These are phyloP conservation scores for Gymnopilus junonius DNA, from an alignment of 768 basidiomycete genomes.

Conservation along the genomic window DNA sequence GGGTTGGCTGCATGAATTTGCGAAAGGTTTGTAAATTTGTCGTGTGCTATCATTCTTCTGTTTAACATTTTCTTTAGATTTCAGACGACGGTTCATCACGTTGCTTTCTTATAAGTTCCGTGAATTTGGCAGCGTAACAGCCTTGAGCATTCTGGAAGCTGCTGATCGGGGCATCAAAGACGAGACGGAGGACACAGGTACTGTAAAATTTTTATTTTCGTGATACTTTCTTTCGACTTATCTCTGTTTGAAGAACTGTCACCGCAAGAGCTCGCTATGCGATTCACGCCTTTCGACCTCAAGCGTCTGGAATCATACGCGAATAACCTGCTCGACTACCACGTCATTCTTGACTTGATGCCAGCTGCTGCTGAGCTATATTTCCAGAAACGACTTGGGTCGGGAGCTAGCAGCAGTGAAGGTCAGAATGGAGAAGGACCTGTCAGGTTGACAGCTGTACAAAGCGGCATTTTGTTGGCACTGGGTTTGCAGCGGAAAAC, in stretches of 20 bases:
- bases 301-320: constrained; percentile 96
- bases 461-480: constrained; percentile 89
- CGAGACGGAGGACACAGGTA: constrained; percentile 42
- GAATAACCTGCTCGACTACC: constrained; percentile 95
- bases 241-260: constrained; percentile 34
- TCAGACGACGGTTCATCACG: constrained; percentile 86
- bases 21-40: constrained; percentile 62
- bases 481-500: constrained; percentile 89
- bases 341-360: constrained; percentile 91
- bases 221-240: neutral
- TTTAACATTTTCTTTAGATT: constrained; percentile 59
- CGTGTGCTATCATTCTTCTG: neutral
- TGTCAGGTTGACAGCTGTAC: constrained; percentile 80
- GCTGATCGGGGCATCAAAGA: constrained; percentile 67
- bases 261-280: constrained; percentile 50
- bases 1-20: constrained; percentile 89
- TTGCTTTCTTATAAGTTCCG: constrained; percentile 94
- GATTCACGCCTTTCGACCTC: constrained; percentile 90
- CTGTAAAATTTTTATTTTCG: neutral
- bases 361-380: constrained; percentile 82
- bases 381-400: constrained; percentile 75
- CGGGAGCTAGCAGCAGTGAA: constrained; percentile 7
- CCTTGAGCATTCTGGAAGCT: constrained; percentile 88
- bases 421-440: constrained; percentile 40
- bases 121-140: constrained; percentile 88